Conservation (phyloP, 768 basidiomycete genomes). For the Candolleomyces efflorescens region DNA sequence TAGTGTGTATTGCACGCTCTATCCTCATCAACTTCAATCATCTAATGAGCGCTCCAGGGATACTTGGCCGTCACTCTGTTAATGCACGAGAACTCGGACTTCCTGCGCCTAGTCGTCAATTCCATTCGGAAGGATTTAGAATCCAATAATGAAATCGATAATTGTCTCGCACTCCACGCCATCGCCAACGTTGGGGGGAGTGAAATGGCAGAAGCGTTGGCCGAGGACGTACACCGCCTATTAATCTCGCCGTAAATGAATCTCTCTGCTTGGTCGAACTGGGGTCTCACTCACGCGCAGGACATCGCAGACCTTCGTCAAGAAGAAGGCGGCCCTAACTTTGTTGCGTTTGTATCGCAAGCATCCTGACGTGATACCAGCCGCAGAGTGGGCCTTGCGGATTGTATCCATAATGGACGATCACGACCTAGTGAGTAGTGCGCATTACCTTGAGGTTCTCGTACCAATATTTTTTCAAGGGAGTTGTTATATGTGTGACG, state of each 20-base stretch:
- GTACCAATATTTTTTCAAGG: conserved; percentile 40
- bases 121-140: conserved; percentile 97
- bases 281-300: conserved; percentile 35
- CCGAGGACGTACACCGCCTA: conserved; percentile 89
- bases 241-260: conserved; percentile 84
- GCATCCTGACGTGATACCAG: conserved; percentile 90
- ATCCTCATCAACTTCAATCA: conserved; percentile 1
- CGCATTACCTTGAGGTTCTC: conserved; percentile 5
- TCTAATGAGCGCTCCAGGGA: conserved; percentile 50
- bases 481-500: conserved; percentile 91
- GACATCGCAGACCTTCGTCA: conserved; percentile 92
- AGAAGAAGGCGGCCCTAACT: conserved; percentile 97
- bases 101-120: conserved; percentile 94
- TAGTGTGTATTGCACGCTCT: conserved; percentile 53
- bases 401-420: conserved; percentile 97
- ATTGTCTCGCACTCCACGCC: conserved; percentile 94
- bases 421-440: conserved; percentile 60
- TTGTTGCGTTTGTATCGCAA: conserved; percentile 91
- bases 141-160: conserved; percentile 90
- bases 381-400: conserved; percentile 92
- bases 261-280: background rate
- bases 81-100: conserved; percentile 99
- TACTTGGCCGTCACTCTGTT: conserved; percentile 95
- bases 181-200: conserved; percentile 97
- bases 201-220: conserved; percentile 97